Evolutionary conservation across 169 alveolate genomes (phyloP).

Genomic region (Cyclospora cayetanensis): DNA sequence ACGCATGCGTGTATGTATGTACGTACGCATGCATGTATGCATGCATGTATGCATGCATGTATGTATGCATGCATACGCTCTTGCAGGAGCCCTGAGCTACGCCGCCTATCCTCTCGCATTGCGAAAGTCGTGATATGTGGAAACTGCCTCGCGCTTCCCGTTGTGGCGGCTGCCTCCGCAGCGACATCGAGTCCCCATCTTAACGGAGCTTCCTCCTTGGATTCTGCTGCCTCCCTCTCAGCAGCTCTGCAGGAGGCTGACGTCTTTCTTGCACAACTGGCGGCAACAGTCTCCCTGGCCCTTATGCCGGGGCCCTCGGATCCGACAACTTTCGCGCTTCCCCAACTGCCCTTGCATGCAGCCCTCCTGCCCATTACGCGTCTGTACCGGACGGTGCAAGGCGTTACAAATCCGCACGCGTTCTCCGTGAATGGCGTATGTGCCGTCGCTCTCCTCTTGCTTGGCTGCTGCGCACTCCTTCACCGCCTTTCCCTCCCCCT

Average conservation of each 20-base stretch:
- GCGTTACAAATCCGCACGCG: slow-evolving; percentile 79
- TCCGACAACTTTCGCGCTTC: slow-evolving; percentile 76
- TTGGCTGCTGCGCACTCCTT: neutral
- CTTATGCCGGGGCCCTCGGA: slow-evolving; percentile 78
- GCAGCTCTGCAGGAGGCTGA: slow-evolving; percentile 64
- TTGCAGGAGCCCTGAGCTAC: neutral
- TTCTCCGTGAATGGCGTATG: slow-evolving; percentile 76
- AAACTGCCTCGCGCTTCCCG: slow-evolving; percentile 43
- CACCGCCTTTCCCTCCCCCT: neutral
- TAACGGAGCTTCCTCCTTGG: neutral
- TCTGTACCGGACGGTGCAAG: slow-evolving; percentile 65
- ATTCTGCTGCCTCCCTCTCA: neutral
- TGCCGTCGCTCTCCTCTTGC: neutral
- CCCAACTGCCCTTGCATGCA: slow-evolving; percentile 81
- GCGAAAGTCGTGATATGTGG: slow-evolving; percentile 76
- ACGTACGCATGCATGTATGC: too few species aligned
- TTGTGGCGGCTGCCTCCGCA: neutral
- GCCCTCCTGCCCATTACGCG: slow-evolving; percentile 73
- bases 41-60: too few species aligned
- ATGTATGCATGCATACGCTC: too few species aligned
- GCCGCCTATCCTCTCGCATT: slow-evolving; percentile 31
- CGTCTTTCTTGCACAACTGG: slow-evolving; percentile 62
- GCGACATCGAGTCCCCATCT: neutral
- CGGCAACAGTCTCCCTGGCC: slow-evolving; percentile 68
- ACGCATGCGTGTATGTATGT: too few species aligned